Conservation (phyloP, 192 early-diverging fungal genomes). For the Podila minutissima region DNA sequence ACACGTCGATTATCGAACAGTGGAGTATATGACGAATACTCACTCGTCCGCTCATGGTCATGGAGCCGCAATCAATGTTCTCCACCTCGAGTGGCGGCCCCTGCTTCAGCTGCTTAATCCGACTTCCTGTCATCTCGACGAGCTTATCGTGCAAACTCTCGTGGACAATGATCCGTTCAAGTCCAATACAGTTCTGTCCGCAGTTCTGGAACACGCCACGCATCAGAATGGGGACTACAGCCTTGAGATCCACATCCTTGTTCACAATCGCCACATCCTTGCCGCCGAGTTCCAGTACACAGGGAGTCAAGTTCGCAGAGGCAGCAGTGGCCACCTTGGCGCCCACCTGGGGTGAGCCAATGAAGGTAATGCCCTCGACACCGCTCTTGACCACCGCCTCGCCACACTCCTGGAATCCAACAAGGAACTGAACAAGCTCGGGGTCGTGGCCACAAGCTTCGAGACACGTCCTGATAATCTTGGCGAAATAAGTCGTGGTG, state of each 20-base stretch:
- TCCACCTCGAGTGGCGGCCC: conserved; percentile 76
- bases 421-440: conserved; percentile 81
- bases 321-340: conserved; percentile 79
- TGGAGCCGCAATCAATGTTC: conserved; percentile 82
- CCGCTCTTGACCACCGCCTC: conserved; percentile 72
- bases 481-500: conserved; percentile 67
- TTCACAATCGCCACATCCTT: conserved; percentile 90
- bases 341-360: conserved; percentile 87
- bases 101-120: conserved; percentile 70
- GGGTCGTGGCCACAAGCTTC: conserved; percentile 78
- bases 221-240: conserved; percentile 78
- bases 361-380: conserved; percentile 86
- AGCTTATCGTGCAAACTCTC: conserved; percentile 71
- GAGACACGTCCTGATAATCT: conserved; percentile 73
- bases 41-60: conserved; percentile 79
- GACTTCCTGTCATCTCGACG: conserved; percentile 67
- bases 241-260: conserved; percentile 73
- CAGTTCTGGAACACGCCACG: conserved; percentile 89
- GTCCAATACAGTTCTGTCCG: conserved; percentile 92
- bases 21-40: neutral
- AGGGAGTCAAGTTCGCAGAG: conserved; percentile 78
- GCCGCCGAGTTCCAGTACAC: conserved; percentile 90
- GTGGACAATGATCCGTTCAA: conserved; percentile 87
- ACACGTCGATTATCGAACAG: too few relatives aligned
- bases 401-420: conserved; percentile 85